Evolutionary conservation across 495 filamentous ascomycete species (phyloP).

Genomic region (Patellaria atrata): DNA sequence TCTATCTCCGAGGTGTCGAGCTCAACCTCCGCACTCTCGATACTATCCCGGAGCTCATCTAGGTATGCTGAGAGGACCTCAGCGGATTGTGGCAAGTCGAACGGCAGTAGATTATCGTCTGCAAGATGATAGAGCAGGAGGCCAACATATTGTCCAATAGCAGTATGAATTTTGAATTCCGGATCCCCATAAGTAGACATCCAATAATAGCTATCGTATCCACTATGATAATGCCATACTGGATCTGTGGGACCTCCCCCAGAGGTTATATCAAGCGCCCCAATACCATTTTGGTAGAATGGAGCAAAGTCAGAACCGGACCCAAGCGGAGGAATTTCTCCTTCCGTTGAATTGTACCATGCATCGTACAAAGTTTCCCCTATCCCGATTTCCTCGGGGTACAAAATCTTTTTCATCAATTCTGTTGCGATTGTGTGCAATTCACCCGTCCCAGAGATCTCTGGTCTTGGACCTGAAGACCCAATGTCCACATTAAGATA

Average conservation of each 20-base stretch:
- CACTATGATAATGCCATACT: constrained; percentile 24
- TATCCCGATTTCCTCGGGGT: constrained; percentile 8
- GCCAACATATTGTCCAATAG: constrained; percentile 22
- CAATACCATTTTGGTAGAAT: constrained; percentile 23
- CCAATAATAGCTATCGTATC: constrained; percentile 25
- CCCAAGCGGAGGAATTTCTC: constrained; percentile 21
- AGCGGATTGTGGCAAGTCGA: constrained; percentile 18
- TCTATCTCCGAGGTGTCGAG: constrained; percentile 9
- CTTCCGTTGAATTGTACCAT: constrained; percentile 14
- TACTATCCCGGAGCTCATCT: constrained; percentile 2
- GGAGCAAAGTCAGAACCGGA: constrained; percentile 21
- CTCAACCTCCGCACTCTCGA: constrained; percentile 5
- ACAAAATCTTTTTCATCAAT: constrained; percentile 22
- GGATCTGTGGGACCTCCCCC: constrained; percentile 16
- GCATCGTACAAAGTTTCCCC: constrained; percentile 27
- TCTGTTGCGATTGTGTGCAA: constrained; percentile 14
- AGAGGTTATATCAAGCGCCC: constrained; percentile 20
- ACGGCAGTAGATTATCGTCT: constrained; percentile 22
- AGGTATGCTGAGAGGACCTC: constrained; percentile 11
- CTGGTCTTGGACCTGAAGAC: constrained; percentile 29
- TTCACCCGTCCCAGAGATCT: constrained; percentile 18
- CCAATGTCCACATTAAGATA: constrained; percentile 56
- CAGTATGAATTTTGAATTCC: constrained; percentile 18
- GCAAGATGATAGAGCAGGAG: constrained; percentile 28
- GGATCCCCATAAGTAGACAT: constrained; percentile 25